phyloP scores from a whole-genome alignment of 2,329 filamentous ascomycete genomes.

The Colletotrichum melonis region DNA sequence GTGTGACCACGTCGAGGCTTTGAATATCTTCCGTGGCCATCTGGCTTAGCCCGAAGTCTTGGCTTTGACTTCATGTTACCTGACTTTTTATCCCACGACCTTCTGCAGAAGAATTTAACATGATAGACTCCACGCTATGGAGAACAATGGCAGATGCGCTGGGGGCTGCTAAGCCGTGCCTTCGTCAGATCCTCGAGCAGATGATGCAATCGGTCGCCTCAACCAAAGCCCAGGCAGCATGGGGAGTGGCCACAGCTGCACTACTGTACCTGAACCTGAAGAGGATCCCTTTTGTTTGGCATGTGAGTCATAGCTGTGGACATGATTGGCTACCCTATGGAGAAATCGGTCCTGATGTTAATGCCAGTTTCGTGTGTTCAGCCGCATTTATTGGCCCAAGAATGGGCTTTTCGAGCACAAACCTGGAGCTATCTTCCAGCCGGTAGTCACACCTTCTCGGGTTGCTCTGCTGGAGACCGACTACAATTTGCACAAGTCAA shows the following conservation, averaged over 20 bases:
- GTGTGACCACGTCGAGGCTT: background rate
- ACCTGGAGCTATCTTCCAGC: conserved; percentile 49
- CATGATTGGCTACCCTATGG: background rate
- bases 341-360: background rate
- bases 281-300: background rate
- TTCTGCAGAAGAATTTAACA: background rate
- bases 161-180: background rate
- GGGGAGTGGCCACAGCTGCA: background rate
- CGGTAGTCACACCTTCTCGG: conserved; percentile 72
- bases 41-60: background rate
- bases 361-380: conserved; percentile 47
- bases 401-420: conserved; percentile 35
- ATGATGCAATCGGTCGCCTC: background rate
- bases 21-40: too few species aligned
- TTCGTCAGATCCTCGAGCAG: background rate
- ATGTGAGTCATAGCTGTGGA: background rate
- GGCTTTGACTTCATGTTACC: too few species aligned
- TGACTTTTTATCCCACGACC: too few species aligned
- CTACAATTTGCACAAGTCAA: conserved; percentile 80
- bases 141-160: background rate
- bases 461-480: conserved; percentile 71
- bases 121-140: background rate
- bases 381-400: conserved; percentile 47
- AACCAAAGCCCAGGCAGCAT: background rate
- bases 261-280: background rate